phyloP scores from a whole-genome alignment of 257 asterid genomes.

The Dorcoceras hygrometricum region DNA sequence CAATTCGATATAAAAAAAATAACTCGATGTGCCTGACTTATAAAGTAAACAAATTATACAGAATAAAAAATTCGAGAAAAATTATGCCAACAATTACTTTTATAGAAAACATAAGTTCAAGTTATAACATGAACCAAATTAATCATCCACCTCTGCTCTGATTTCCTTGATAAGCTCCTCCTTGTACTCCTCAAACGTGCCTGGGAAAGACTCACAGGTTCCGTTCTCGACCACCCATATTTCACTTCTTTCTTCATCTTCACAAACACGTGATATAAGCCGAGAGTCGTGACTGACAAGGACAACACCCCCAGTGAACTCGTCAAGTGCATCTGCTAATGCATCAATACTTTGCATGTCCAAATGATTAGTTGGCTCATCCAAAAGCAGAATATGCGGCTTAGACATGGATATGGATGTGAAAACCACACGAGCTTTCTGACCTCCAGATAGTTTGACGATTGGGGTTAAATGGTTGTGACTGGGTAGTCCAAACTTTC shows the following conservation, averaged over 20 bases:
- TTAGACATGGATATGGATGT: conserved; percentile 71
- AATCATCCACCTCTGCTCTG: conserved; percentile 46
- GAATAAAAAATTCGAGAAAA: background rate
- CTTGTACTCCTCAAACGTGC: conserved; percentile 40
- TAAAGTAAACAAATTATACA: background rate
- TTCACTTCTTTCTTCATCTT: conserved; percentile 44
- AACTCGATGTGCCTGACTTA: too few relatives aligned
- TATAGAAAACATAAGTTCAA: background rate
- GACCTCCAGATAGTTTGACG: conserved; percentile 66
- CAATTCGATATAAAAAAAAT: too few relatives aligned
- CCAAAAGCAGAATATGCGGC: conserved; percentile 62
- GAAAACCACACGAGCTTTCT: conserved; percentile 65
- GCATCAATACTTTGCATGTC: conserved; percentile 83
- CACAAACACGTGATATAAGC: conserved; percentile 42
- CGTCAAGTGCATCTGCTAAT: conserved; percentile 67
- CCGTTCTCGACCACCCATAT: conserved; percentile 48
- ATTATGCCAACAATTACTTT: background rate
- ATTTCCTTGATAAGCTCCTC: conserved; percentile 39
- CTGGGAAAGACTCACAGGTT: conserved; percentile 34
- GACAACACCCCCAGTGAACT: conserved; percentile 61
- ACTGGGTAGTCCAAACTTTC: conserved; percentile 74
- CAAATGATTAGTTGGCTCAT: conserved; percentile 72
- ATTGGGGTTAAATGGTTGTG: conserved; percentile 68
- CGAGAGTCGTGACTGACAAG: conserved; percentile 46
- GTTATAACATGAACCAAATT: conserved; percentile 11